Evolutionary conservation across 73 alveolate genomes (phyloP).

Genomic region (Effrenium voratum): DNA sequence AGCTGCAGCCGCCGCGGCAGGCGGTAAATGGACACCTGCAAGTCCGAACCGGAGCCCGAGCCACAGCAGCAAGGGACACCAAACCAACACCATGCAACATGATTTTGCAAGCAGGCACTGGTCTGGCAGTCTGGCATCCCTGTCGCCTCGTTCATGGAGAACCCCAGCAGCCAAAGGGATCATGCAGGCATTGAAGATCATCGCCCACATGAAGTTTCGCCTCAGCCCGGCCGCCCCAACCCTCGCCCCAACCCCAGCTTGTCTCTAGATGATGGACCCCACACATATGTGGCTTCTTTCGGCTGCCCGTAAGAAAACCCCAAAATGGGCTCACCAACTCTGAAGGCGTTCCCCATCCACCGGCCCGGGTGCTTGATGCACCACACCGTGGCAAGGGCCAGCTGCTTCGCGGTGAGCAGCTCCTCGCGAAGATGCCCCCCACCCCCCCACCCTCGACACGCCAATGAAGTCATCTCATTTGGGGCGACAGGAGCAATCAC

Average conservation of each 20-base stretch:
- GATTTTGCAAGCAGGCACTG: not conserved
- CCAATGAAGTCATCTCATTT: too few relatives aligned
- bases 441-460: constrained; percentile 5
- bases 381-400: constrained; percentile 76
- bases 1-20: constrained; percentile 90
- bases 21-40: constrained; percentile 76
- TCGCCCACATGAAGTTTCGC: constrained; percentile 80
- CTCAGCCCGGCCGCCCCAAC: not conserved
- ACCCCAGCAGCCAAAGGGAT: constrained; percentile 90
- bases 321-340: not conserved
- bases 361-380: constrained; percentile 43
- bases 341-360: not conserved
- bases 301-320: not conserved
- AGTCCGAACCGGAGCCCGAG: not conserved
- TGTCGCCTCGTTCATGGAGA: constrained; percentile 30
- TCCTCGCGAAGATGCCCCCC: constrained; percentile 31
- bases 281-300: not conserved
- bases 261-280: not conserved
- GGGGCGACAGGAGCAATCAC: too few relatives aligned
- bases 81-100: too few relatives aligned
- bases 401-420: constrained; percentile 68
- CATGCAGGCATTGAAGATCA: constrained; percentile 64
- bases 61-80: not conserved
- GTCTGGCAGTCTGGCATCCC: not conserved
- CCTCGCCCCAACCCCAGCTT: not conserved